phyloP scores from a whole-genome alignment of 164 flowering plant genomes.

The Macadamia tetraphylla region DNA sequence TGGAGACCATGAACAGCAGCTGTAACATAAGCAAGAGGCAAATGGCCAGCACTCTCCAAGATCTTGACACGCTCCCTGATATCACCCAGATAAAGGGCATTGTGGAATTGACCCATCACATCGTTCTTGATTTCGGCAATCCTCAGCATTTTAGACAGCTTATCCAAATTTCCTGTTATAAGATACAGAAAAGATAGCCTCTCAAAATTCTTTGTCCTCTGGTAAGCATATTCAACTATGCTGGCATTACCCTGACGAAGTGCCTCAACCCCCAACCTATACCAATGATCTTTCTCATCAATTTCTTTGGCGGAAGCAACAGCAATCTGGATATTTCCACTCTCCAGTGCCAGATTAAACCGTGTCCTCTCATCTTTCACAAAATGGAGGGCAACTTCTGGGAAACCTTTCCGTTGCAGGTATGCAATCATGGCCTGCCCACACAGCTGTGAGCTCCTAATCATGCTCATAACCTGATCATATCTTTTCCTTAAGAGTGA shows the following conservation, averaged over 20 bases:
- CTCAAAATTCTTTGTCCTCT: conserved; percentile 87
- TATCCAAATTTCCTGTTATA: conserved; percentile 76
- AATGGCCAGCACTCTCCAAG: conserved; percentile 72
- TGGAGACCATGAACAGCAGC: conserved; percentile 73
- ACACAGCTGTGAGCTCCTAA: conserved; percentile 70
- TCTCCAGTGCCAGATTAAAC: conserved; percentile 78
- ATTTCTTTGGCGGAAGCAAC: conserved; percentile 85
- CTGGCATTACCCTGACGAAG: conserved; percentile 91
- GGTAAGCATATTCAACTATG: conserved; percentile 90
- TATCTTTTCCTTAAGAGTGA: conserved; percentile 55
- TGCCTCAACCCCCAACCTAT: conserved; percentile 83
- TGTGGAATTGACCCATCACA: conserved; percentile 92
- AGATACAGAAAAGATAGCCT: conserved; percentile 83
- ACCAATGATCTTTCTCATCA: conserved; percentile 89
- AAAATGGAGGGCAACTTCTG: conserved; percentile 89
- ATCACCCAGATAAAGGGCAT: conserved; percentile 87
- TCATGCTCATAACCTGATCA: conserved; percentile 81
- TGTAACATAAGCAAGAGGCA: conserved; percentile 86
- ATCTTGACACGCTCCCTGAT: conserved; percentile 74
- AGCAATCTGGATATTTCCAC: conserved; percentile 83
- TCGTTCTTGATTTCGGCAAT: conserved; percentile 88
- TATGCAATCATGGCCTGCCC: conserved; percentile 96
- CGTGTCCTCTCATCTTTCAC: conserved; percentile 84
- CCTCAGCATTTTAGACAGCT: conserved; percentile 83
- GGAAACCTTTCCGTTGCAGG: conserved; percentile 90